Evolutionary conservation across 164 flowering plant genomes (phyloP).

Genomic region (Aristolochia californica): DNA sequence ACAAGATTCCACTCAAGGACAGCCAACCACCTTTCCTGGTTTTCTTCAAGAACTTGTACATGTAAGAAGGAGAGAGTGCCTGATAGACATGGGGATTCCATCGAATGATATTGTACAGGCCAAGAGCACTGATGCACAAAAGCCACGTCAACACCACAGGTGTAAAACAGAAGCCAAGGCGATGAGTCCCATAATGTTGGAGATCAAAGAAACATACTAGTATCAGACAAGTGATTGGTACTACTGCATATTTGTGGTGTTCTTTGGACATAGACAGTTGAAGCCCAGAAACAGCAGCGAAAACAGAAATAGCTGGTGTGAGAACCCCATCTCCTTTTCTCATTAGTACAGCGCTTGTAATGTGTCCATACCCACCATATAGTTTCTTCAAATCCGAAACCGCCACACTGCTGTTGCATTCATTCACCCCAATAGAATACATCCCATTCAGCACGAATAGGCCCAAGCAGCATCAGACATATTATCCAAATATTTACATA

Average conservation of each 20-base stretch:
- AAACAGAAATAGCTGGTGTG: conserved; percentile 86
- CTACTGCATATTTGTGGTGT: conserved; percentile 63
- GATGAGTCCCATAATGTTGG: conserved; percentile 87
- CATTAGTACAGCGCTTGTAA: too few species aligned
- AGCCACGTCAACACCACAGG: conserved; percentile 81
- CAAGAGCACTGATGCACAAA: conserved; percentile 78
- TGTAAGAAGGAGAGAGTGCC: conserved; percentile 93
- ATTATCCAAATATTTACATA: too few species aligned
- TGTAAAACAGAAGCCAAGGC: conserved; percentile 79
- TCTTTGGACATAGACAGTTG: conserved; percentile 76
- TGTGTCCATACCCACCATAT: too few species aligned
- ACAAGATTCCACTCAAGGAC: conserved; percentile 85
- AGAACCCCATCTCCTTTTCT: conserved; percentile 84
- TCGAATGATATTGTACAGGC: conserved; percentile 66
- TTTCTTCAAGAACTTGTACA: conserved; percentile 84
- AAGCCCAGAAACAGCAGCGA: conserved; percentile 87
- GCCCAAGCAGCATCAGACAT: too few species aligned
- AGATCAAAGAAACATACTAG: conserved; percentile 66
- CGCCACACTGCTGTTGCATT: too few species aligned
- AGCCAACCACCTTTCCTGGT: conserved; percentile 85
- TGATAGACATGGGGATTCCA: conserved; percentile 81
- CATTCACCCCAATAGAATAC: too few species aligned
- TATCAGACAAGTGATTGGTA: conserved; percentile 75
- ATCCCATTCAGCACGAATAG: too few species aligned
- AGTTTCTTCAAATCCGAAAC: too few species aligned